Base-by-base conservation (phyloP, 345 rosid genomes). In the Chamaenerion angustifolium region DNA sequence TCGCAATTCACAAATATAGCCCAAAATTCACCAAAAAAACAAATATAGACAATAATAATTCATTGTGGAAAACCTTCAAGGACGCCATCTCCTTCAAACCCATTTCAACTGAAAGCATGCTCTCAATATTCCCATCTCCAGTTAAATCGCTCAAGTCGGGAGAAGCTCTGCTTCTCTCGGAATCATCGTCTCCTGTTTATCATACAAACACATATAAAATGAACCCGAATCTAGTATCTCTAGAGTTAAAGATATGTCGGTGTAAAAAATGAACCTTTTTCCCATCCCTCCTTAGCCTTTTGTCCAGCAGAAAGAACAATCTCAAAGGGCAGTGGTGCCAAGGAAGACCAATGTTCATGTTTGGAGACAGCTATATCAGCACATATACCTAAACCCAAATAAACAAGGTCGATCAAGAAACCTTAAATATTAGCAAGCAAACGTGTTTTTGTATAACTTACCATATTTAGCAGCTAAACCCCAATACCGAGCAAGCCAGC, bases 401-500 rank as follows among this genome's bases (percentile, higher is more conserved):
- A 17, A 45, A 45, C 3, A 21, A 21, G 25, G 25, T 21, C 25
- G 4, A 21, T 21, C 25, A 21, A 21, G 42, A n/a, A 10, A 15
- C n/a, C 5, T n/a, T 21, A n/a, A 51, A 50, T 35, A 17, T 44
- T 25, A 49, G 46, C 16, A 42, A 45, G 31, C 3, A 42, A 46
- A 14, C 42, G 1, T 46, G 48, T 25, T n/a, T 49, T 21, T 21
- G 25, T 21, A 21, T 21, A 21, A 21, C 25, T 21, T 21, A 93
- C 99, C 99, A 63, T 82, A 81, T 70, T 71, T 79, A 45, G 79
- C 86, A 69, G 96, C 99, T 64, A 93, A 72, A 62, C 94, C 95
- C 99, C 96, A 93, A 61, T 93, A 88, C 15, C 96, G 90, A 74
- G 99, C 99, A 67, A 93, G 94, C 99, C 99, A 93, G 68, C 99